Evolutionary conservation across 2,329 filamentous ascomycete species (phyloP).

Genomic region (Fusarium burgessii): DNA sequence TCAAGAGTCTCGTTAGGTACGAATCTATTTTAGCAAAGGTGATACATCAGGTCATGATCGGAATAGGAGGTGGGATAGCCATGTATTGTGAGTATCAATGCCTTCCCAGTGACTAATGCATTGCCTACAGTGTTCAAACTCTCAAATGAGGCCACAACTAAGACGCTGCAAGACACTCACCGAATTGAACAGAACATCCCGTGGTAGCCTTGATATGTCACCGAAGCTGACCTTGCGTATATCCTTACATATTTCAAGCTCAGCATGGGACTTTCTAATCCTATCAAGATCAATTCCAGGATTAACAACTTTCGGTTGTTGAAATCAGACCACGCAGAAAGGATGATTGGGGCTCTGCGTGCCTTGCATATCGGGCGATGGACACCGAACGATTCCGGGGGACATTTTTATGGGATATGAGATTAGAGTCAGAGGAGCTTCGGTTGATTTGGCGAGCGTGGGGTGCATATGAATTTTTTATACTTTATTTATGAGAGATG

Average conservation of each 20-base stretch:
- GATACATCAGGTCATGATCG: not conserved
- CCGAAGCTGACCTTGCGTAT: not conserved
- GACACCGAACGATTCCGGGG: slow-evolving; percentile 14
- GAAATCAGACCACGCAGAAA: slow-evolving; percentile 32
- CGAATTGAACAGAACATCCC: too few species aligned
- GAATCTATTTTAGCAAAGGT: not conserved
- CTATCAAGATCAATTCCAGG: slow-evolving; percentile 9
- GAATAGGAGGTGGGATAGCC: not conserved
- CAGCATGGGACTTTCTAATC: not conserved
- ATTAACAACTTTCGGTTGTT: slow-evolving; percentile 36
- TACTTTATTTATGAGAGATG: not conserved
- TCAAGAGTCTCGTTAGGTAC: too few species aligned
- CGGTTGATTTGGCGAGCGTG: slow-evolving; percentile 7
- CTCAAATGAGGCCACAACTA: not conserved
- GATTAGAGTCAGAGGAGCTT: not conserved
- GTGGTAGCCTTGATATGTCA: not conserved
- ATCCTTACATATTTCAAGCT: not conserved
- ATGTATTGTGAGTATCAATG: not conserved
- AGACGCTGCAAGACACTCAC: not conserved
- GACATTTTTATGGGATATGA: not conserved
- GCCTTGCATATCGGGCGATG: slow-evolving; percentile 38
- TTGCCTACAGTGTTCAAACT: not conserved
- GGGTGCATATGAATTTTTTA: slow-evolving; percentile 1
- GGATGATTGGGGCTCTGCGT: slow-evolving; percentile 26
- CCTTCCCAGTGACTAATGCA: not conserved